phyloP scores from a whole-genome alignment of 192 early-diverging fungal genomes.

The Coemansia sp. region DNA sequence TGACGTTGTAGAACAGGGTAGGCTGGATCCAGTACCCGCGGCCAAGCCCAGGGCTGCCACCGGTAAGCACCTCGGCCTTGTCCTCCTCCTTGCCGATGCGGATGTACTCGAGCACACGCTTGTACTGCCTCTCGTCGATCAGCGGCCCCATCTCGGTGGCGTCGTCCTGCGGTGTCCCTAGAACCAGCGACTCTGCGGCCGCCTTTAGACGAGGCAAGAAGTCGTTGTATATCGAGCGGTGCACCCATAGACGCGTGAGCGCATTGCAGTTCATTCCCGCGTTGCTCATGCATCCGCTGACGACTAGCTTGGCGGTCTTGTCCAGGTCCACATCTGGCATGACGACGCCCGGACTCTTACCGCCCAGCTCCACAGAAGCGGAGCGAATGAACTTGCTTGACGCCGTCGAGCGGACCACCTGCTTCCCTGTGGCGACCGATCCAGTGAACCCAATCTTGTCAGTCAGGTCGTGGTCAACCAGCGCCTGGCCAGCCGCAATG shows the following conservation, averaged over 20 bases:
- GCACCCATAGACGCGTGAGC: constrained; percentile 68
- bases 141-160: constrained; percentile 50
- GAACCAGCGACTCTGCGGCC: constrained; percentile 35
- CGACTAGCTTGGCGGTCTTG: constrained; percentile 43
- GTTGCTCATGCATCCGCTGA: constrained; percentile 60
- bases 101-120: constrained; percentile 56
- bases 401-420: constrained; percentile 55
- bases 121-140: constrained; percentile 59
- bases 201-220: constrained; percentile 59
- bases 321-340: constrained; percentile 56
- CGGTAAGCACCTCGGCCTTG: constrained; percentile 35
- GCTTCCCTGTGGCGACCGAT: constrained; percentile 55
- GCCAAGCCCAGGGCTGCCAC: constrained; percentile 20
- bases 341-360: constrained; percentile 60
- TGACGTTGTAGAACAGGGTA: constrained; percentile 58
- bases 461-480: constrained; percentile 49
- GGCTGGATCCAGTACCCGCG: constrained; percentile 61
- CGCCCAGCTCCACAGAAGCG: constrained; percentile 59
- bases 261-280: constrained; percentile 78
- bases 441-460: constrained; percentile 61
- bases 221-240: constrained; percentile 62
- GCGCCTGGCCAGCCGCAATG: constrained; percentile 42
- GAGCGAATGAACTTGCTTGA: constrained; percentile 42
- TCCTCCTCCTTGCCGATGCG: constrained; percentile 36
- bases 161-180: constrained; percentile 27